Evolutionary conservation across 2,329 filamentous ascomycete species (phyloP), one percentile per base, ranked within the genome.

Genomic region (Verticillium klebahnii): DNA sequence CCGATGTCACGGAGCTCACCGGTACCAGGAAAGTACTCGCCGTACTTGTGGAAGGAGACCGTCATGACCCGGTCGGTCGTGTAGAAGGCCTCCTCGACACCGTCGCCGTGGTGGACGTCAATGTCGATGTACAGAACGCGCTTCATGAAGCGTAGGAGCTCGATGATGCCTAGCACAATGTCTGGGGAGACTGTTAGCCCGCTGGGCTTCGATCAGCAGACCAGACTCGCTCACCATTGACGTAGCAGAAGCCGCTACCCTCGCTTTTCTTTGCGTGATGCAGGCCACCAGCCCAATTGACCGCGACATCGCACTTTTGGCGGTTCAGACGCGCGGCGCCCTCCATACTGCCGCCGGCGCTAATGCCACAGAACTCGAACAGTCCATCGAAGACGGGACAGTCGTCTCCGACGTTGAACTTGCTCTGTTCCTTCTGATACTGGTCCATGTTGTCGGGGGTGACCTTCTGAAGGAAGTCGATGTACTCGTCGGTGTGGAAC

Each of bases 401-500:
- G 74, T 99, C 95, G 69, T 97, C 95, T 40, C 94, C 91, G 62
- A 98, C 93, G 63, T 97, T 97, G 81, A 95, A 98, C 66, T 93
- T 92, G 50, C 85, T 89, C 74, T 98, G 93, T 74, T 99, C 95
- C 69, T 93, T 91, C 68, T 89, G 85, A 72, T 92, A 98, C 67
- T 85, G 86, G 69, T 99, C 96, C 92, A 98, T 98, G 74, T 99
- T 99, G 79, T 99, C 95, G 1, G 95, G 96, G 0, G 95, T 98
- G 61, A 99, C 95, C 70, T 96, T 96, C 78, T 84, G 90, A 19
- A 99, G 82, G 72, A 98, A 99, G 61, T 97, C 92, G 66, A 99
- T 92, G 76, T 99, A 99, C 71, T 97, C 93, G 72, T 91, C 87
- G 59, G 92, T 95, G 75, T 99, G 95, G 72, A 98, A 99, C 65